phyloP scores from a whole-genome alignment of 208 protist species.

The Spongospora subterranea region DNA sequence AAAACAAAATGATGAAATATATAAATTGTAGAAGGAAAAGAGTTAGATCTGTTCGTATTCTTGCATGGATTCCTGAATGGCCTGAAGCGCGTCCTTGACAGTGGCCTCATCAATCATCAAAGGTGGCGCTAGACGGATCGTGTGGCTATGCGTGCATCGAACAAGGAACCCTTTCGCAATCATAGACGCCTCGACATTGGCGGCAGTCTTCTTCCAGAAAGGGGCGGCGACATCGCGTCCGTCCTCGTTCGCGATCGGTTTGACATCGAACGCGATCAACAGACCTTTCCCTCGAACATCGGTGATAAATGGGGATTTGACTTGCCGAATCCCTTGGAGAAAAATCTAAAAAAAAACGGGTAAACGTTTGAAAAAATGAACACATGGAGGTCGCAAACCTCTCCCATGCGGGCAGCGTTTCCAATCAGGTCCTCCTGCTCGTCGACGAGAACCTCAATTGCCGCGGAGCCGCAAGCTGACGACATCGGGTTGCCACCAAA shows the following conservation, averaged over 20 bases:
- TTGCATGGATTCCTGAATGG: slow-evolving; percentile 17
- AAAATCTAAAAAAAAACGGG: background rate
- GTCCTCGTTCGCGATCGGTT: background rate
- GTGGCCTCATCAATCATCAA: slow-evolving; percentile 81
- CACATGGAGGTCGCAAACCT: background rate
- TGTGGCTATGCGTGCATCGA: slow-evolving; percentile 89
- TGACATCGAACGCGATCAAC: slow-evolving; percentile 85
- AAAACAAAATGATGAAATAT: too few relatives aligned
- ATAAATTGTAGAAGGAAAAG: too few relatives aligned
- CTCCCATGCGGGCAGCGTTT: slow-evolving; percentile 57
- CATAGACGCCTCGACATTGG: slow-evolving; percentile 55
- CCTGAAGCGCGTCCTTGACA: slow-evolving; percentile 66
- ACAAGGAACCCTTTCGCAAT: slow-evolving; percentile 75
- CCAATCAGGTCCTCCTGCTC: slow-evolving; percentile 66
- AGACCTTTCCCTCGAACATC: slow-evolving; percentile 84
- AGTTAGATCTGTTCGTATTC: too few relatives aligned
- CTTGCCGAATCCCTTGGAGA: background rate
- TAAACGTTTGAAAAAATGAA: background rate
- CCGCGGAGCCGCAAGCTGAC: slow-evolving; percentile 79
- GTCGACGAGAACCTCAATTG: slow-evolving; percentile 75
- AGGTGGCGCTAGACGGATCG: slow-evolving; percentile 88
- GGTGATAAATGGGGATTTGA: slow-evolving; percentile 66
- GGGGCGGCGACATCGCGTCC: too few relatives aligned
- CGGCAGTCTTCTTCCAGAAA: too few relatives aligned
- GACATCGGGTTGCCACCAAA: slow-evolving; percentile 82